Evolutionary conservation across 306 rosid species (phyloP).

Genomic region (Begonia fuchsioides): DNA sequence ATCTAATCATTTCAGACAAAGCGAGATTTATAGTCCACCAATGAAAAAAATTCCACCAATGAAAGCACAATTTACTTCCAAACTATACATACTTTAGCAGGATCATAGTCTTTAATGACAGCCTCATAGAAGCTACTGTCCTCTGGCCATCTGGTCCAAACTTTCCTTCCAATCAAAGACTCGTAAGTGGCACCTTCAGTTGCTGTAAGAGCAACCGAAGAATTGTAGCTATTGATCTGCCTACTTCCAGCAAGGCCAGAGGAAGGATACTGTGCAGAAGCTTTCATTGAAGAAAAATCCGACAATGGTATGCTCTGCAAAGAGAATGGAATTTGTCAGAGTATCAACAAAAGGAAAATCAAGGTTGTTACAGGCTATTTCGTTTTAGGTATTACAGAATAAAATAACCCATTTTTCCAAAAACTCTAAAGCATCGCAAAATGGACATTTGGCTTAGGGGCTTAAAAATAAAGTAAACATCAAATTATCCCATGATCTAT

Average conservation of each 20-base stretch:
- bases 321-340: background rate
- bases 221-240: conserved; percentile 20
- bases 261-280: conserved; percentile 31
- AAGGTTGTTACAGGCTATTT: background rate
- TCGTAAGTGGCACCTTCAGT: conserved; percentile 19
- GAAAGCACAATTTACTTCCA: background rate
- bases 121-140: conserved; percentile 44
- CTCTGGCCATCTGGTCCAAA: conserved; percentile 48
- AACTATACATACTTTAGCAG: conserved; percentile 14
- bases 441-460: conserved; percentile 13
- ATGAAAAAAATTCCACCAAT: background rate
- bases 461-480: too few species aligned
- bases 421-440: background rate
- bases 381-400: background rate
- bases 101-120: conserved; percentile 26
- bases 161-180: conserved; percentile 33
- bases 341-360: background rate
- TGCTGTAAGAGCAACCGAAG: conserved; percentile 24
- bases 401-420: background rate
- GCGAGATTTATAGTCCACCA: too few species aligned
- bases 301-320: conserved; percentile 5
- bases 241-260: conserved; percentile 21
- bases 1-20: too few species aligned
- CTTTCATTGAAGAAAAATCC: conserved; percentile 19
- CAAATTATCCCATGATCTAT: too few species aligned